Evolutionary conservation across 2,329 filamentous ascomycete species (phyloP).

Genomic region (Cordyceps farinosa): DNA sequence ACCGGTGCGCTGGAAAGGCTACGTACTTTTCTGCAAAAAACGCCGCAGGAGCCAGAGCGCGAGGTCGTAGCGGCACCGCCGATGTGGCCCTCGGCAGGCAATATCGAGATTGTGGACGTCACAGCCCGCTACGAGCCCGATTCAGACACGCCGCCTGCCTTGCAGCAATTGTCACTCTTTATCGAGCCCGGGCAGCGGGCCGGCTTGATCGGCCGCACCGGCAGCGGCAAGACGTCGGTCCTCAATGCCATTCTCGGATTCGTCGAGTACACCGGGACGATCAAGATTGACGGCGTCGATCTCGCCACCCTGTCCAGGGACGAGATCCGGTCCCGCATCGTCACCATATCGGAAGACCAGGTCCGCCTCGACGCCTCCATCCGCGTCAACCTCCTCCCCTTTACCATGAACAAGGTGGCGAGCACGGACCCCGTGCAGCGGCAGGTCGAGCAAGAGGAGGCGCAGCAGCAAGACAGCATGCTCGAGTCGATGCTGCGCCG

Average conservation of each 20-base stretch:
- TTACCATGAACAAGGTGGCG: not conserved
- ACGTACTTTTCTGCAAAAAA: not conserved
- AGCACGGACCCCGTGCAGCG: not conserved
- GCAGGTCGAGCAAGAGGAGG: not conserved
- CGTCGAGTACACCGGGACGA: slow-evolving; percentile 23
- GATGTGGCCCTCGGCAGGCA: not conserved
- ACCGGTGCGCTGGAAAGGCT: slow-evolving; percentile 8
- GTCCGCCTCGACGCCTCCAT: slow-evolving; percentile 41
- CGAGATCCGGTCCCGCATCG: slow-evolving; percentile 39
- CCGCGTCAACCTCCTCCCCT: slow-evolving; percentile 36
- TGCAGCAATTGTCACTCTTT: not conserved
- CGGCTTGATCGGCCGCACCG: slow-evolving; percentile 8
- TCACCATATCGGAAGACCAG: slow-evolving; percentile 45
- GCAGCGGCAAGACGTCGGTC: slow-evolving; percentile 14
- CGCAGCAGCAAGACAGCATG: not conserved
- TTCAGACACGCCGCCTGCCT: not conserved
- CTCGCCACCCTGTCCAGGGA: slow-evolving; percentile 37
- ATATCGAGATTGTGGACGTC: slow-evolving; percentile 1
- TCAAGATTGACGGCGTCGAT: slow-evolving; percentile 41
- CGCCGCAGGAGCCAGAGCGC: not conserved
- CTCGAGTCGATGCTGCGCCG: not conserved
- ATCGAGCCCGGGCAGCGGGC: slow-evolving; percentile 9
- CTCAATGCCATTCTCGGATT: slow-evolving; percentile 10
- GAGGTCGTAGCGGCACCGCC: not conserved
- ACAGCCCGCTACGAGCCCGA: slow-evolving; percentile 1